Evolutionary conservation across 176 grass and related monocot species (phyloP).

Genomic region (Carex littledalei): DNA sequence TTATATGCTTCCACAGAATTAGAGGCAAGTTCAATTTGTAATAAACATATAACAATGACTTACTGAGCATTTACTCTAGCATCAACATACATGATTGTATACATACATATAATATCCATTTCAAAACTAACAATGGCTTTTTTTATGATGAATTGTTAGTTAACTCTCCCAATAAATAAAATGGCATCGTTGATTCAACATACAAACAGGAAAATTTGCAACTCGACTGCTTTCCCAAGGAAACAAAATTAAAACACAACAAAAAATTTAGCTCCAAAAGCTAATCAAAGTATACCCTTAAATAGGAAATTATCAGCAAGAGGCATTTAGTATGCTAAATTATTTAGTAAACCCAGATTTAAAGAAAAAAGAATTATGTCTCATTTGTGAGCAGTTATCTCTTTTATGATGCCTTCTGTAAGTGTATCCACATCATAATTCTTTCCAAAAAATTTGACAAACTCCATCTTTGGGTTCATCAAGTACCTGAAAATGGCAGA

Average conservation of each 20-base stretch:
- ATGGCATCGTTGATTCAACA: not conserved
- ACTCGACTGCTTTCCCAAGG: not conserved
- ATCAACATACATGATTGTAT: too few relatives aligned
- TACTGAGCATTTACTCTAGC: too few relatives aligned
- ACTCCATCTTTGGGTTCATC: slow-evolving; percentile 65
- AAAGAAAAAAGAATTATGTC: not conserved
- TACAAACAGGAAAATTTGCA: not conserved
- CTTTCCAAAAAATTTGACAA: slow-evolving; percentile 68
- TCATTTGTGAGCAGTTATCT: slow-evolving; percentile 35
- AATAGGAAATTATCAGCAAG: not conserved
- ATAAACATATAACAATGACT: too few relatives aligned
- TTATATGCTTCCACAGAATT: too few relatives aligned
- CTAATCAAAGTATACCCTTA: not conserved
- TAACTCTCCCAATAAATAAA: not conserved
- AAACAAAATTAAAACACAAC: not conserved
- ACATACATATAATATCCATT: too few relatives aligned
- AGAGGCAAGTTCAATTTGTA: too few relatives aligned
- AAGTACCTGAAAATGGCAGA: slow-evolving; percentile 46
- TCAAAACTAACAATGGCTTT: too few relatives aligned
- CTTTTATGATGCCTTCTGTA: slow-evolving; percentile 54
- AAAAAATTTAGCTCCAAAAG: not conserved
- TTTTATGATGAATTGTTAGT: not conserved
- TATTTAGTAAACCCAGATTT: not conserved
- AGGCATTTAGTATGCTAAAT: not conserved
- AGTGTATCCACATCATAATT: slow-evolving; percentile 66